Percentiles rank a stretch among this genome's conserved stretches.
Conservation (phyloP, 441 rosid genomes). For the Sinapis alba region DNA sequence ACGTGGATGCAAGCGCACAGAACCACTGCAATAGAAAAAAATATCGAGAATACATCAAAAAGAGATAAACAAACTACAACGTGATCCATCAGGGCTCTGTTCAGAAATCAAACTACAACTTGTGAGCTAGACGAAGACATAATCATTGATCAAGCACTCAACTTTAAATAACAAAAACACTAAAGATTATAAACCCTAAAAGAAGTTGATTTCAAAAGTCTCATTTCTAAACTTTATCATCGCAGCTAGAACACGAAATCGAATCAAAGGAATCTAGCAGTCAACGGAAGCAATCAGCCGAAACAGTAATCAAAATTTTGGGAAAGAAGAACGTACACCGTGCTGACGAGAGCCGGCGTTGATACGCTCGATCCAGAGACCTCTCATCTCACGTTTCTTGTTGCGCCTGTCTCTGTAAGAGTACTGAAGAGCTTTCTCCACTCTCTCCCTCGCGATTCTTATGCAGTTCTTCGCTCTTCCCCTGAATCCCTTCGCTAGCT, state of each 20-base stretch:
- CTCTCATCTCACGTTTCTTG: slow-evolving; percentile 96
- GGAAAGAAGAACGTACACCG: slow-evolving; percentile 51
- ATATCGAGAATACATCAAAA: no score
- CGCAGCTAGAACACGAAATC: background rate
- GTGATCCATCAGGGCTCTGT: no score
- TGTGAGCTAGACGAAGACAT: background rate
- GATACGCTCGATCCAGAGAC: slow-evolving; percentile 95
- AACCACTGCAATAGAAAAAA: background rate
- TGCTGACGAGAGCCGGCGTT: slow-evolving; percentile 90
- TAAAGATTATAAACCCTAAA: slow-evolving; percentile 13
- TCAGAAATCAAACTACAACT: background rate
- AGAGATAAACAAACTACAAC: no score
- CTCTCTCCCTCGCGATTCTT: slow-evolving; percentile 89
- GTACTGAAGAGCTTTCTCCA: slow-evolving; percentile 94
- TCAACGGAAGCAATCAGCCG: background rate
- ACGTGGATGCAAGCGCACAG: background rate
- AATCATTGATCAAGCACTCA: background rate
- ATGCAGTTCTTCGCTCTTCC: slow-evolving; percentile 96
- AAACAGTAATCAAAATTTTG: background rate
- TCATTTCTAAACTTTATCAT: background rate
- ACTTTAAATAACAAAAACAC: background rate
- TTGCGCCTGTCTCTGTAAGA: slow-evolving; percentile 93
- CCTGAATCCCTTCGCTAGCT: slow-evolving; percentile 89
- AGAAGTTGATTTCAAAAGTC: background rate
- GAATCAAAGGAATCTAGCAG: background rate